Percentiles rank a stretch among this genome's conserved stretches.
Evolutionary conservation across 129 eudicot species (phyloP).

Genomic region (Ambrosia artemisiifolia): DNA sequence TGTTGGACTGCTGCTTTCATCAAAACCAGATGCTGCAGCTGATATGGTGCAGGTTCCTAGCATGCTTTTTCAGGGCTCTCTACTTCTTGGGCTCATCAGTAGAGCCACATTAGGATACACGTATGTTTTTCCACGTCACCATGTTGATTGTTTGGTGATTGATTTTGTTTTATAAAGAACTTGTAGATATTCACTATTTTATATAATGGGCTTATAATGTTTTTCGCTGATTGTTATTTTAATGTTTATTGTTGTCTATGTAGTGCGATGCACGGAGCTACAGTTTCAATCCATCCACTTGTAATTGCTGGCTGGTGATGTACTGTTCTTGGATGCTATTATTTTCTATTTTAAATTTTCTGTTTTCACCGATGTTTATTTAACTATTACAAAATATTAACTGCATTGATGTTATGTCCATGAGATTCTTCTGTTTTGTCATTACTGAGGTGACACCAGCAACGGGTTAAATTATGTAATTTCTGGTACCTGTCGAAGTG

Average conservation of each 20-base stretch:
- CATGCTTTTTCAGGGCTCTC: conserved; percentile 90
- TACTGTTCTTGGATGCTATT: conserved; percentile 31
- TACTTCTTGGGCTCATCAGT: conserved; percentile 88
- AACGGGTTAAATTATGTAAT: not conserved
- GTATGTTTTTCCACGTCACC: conserved; percentile 40
- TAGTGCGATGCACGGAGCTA: conserved; percentile 93
- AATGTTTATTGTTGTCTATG: conserved; percentile 16
- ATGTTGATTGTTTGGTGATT: too few relatives aligned
- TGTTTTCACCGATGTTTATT: not conserved
- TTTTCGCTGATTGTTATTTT: conserved; percentile 12
- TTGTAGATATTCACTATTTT: not conserved
- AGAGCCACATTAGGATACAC: conserved; percentile 80
- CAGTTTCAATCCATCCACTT: conserved; percentile 89
- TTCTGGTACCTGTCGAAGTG: not conserved
- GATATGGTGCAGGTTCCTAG: conserved; percentile 95
- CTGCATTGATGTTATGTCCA: conserved; percentile 2
- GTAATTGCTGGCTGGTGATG: conserved; percentile 98
- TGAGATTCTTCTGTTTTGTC: not conserved
- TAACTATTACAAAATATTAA: not conserved
- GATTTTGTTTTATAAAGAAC: too few relatives aligned
- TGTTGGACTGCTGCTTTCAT: conserved; percentile 87
- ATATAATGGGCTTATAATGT: not conserved
- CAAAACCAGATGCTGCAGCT: conserved; percentile 70
- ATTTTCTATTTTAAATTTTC: conserved; percentile 9
- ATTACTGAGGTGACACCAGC: not conserved